Conservation (phyloP, 1,284 basidiomycete genomes). For the Athelia psychrophila region DNA sequence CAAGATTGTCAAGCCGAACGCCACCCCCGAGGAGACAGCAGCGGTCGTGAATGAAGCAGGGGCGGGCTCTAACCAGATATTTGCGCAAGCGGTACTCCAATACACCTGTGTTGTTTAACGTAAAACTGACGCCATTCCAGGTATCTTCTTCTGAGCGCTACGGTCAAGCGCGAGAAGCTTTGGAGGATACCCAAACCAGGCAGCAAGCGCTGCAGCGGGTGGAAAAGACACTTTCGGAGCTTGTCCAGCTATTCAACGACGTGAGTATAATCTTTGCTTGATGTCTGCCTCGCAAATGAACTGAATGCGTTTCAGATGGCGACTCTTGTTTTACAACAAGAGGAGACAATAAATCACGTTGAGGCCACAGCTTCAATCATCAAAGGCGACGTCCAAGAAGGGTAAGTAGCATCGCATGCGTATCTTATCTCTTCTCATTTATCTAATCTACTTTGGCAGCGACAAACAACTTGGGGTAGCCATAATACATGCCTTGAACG, state of each 20-base stretch:
- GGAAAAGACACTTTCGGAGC: conserved; percentile 84
- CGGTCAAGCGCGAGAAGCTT: conserved; percentile 81
- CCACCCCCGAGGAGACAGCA: conserved; percentile 79
- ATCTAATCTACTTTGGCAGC: conserved; percentile 31
- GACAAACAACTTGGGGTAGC: conserved; percentile 69
- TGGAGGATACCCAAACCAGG: conserved; percentile 88
- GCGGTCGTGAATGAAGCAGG: conserved; percentile 69
- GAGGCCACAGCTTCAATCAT: conserved; percentile 62
- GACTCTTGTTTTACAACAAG: conserved; percentile 76
- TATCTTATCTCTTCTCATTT: neutral
- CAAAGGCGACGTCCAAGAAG: conserved; percentile 65
- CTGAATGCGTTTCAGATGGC: conserved; percentile 56
- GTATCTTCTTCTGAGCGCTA: conserved; percentile 76
- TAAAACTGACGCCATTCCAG: conserved; percentile 16
- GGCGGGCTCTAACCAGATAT: conserved; percentile 66
- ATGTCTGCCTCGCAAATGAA: conserved; percentile 1
- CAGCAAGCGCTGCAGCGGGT: conserved; percentile 88
- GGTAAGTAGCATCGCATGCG: conserved; percentile 42
- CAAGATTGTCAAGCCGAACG: conserved; percentile 91
- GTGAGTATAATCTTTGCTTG: conserved; percentile 26
- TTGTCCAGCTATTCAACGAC: conserved; percentile 88
- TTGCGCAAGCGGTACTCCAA: conserved; percentile 77
- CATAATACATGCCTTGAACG: conserved; percentile 63
- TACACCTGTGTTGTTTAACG: neutral
- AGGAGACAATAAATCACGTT: conserved; percentile 67